Evolutionary conservation across 2,329 filamentous ascomycete species (phyloP).

Genomic region (Aureobasidium leucospermi): DNA sequence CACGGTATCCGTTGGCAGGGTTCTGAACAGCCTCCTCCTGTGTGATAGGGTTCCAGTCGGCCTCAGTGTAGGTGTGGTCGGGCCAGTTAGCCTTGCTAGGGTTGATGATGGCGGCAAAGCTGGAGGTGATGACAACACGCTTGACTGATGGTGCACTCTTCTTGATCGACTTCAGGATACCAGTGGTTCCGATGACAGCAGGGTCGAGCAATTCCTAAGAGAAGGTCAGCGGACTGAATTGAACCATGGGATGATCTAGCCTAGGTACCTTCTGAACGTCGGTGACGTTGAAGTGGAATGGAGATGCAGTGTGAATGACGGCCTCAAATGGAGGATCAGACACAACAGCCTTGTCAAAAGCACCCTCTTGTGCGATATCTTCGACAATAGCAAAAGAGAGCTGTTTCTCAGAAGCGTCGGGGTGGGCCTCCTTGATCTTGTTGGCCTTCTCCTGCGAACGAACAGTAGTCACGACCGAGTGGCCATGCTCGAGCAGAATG

Average conservation of each 20-base stretch:
- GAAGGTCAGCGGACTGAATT: background rate
- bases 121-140: constrained; percentile 64
- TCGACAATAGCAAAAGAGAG: constrained; percentile 61
- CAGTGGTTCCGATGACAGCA: constrained; percentile 56
- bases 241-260: background rate
- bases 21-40: constrained; percentile 41
- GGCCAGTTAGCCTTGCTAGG: constrained; percentile 44
- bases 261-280: constrained; percentile 52
- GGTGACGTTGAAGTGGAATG: constrained; percentile 68
- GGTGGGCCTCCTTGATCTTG: constrained; percentile 50
- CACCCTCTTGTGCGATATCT: constrained; percentile 62
- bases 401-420: constrained; percentile 45
- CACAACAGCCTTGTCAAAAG: constrained; percentile 57
- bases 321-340: constrained; percentile 61
- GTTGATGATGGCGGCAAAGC: constrained; percentile 60
- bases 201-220: constrained; percentile 47
- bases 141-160: constrained; percentile 58
- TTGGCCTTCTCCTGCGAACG: constrained; percentile 55
- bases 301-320: constrained; percentile 67
- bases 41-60: constrained; percentile 53
- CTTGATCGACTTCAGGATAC: constrained; percentile 56
- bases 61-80: constrained; percentile 45
- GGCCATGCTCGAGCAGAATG: constrained; percentile 43
- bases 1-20: constrained; percentile 38
- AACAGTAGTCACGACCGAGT: constrained; percentile 57